phyloP scores from a whole-genome alignment of 495 filamentous ascomycete genomes.

The Mycothermus thermophilus region DNA sequence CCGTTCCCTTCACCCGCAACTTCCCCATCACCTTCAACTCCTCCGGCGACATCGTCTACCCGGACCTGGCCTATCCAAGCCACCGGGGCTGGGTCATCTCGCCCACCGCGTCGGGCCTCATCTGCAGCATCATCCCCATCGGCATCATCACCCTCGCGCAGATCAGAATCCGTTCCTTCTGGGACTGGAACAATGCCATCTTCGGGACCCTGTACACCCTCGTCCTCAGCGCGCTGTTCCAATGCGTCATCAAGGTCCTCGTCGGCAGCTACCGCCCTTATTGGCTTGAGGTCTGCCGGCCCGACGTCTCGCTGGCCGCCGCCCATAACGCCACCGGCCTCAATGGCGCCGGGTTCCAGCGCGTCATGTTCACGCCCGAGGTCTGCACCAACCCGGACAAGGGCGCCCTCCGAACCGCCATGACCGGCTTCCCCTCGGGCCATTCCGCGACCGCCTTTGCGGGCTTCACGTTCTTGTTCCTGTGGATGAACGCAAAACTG shows the following conservation, averaged over 20 bases:
- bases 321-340: slow-evolving; percentile 19
- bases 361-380: slow-evolving; percentile 36
- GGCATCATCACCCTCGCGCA: slow-evolving; percentile 42
- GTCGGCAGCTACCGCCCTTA: slow-evolving; percentile 32
- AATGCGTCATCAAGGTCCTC: slow-evolving; percentile 28
- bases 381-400: slow-evolving; percentile 35
- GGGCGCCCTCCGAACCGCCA: slow-evolving; percentile 38
- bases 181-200: slow-evolving; percentile 51
- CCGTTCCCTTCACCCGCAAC: slow-evolving; percentile 38
- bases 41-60: slow-evolving; percentile 46
- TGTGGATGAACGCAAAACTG: slow-evolving; percentile 54
- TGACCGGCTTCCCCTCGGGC: slow-evolving; percentile 38
- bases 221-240: slow-evolving; percentile 43
- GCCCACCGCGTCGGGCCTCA: slow-evolving; percentile 43
- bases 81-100: slow-evolving; percentile 48
- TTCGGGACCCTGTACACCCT: slow-evolving; percentile 47
- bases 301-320: slow-evolving; percentile 27
- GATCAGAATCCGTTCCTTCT: slow-evolving; percentile 49
- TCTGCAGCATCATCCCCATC: slow-evolving; percentile 43
- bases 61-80: slow-evolving; percentile 46
- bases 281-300: slow-evolving; percentile 44
- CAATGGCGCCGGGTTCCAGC: slow-evolving; percentile 29
- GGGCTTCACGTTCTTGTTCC: slow-evolving; percentile 40
- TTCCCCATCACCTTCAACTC: slow-evolving; percentile 24
- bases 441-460: slow-evolving; percentile 46